Evolutionary conservation across 2,329 filamentous ascomycete species (phyloP).

Genomic region (Neopestalotiopsis sp.): DNA sequence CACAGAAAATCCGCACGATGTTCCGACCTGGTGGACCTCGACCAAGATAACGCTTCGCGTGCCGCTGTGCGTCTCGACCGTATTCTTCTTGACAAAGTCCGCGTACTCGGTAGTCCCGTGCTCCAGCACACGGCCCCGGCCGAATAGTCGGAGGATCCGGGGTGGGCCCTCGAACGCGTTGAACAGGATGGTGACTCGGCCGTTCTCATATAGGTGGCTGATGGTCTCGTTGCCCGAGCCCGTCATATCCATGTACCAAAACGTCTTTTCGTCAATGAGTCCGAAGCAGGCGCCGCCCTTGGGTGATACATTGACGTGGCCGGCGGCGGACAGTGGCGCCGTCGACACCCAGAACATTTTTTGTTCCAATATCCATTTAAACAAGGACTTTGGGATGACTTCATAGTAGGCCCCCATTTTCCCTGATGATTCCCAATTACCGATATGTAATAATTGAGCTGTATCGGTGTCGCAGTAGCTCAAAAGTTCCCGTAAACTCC

Average conservation of each 20-base stretch:
- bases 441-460: neutral
- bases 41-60: constrained; percentile 44
- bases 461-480: too few species aligned
- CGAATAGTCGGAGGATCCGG: constrained; percentile 45
- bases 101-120: constrained; percentile 36
- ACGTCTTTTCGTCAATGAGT: constrained; percentile 36
- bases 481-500: neutral
- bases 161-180: constrained; percentile 49
- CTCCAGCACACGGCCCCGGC: constrained; percentile 44
- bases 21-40: constrained; percentile 44
- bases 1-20: constrained; percentile 47
- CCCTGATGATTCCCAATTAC: rapidly evolving
- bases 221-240: constrained; percentile 81
- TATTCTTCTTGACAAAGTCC: constrained; percentile 39
- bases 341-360: constrained; percentile 79
- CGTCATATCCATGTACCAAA: constrained; percentile 70
- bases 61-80: constrained; percentile 35
- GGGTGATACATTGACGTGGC: constrained; percentile 78
- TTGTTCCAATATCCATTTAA: constrained; percentile 69
- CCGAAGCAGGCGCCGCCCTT: constrained; percentile 66
- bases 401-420: constrained; percentile 36
- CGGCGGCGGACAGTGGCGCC: constrained; percentile 66
- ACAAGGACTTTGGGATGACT: constrained; percentile 46
- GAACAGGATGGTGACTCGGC: constrained; percentile 77
- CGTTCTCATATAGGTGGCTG: constrained; percentile 77